Evolutionary conservation across 2,329 filamentous ascomycete species (phyloP), one percentile per base, ranked within the genome.

Genomic region (Diaporthe eres): DNA sequence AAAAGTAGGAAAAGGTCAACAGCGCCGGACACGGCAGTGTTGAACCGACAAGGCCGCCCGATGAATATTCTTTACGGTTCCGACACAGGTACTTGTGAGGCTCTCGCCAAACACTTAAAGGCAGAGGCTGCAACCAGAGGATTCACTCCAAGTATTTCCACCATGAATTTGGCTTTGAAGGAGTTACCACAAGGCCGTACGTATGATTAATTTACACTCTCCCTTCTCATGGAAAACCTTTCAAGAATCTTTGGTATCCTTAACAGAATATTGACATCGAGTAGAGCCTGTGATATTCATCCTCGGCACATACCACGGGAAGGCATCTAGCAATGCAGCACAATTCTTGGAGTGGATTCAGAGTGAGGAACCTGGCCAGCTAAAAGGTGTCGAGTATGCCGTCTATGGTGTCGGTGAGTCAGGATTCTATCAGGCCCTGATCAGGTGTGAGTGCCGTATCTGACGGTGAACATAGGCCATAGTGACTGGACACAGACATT

Each of bases 11-110:
- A 57, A 19, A 8, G 19, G 13, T 19, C 53, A 57, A 15, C 28
- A 57, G 28, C 53, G 3, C 28, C 53, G 13, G 53, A 1, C 28
- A 19, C 25, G 13, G 13, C 15, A 57, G 15, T 34, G 4, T 31
- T 9, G 28, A 0, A 17, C 28, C 53, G 10, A 19, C 7, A 68
- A 37, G 63, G 63, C 22, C 63, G 22, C 10, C 44, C 63, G 13
- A 68, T 96, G 78, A 89, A 89, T 22, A 88, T 96, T 31, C 89
- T 92, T 57, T 95, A 94, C 80, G 94, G 94, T 3, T 94, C 92
- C 25, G 95, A 95, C 80, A 92, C 91, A 2, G 94, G 94, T 0
- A 95, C 94, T 1, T 95, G 94, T 81, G 92, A 95, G 82, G 87
- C 91, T 1, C 87, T 95, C 60, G 91, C 93, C 1, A 88, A 93